phyloP scores from a whole-genome alignment of 2,329 filamentous ascomycete genomes.

The Chaetomium sp. region DNA sequence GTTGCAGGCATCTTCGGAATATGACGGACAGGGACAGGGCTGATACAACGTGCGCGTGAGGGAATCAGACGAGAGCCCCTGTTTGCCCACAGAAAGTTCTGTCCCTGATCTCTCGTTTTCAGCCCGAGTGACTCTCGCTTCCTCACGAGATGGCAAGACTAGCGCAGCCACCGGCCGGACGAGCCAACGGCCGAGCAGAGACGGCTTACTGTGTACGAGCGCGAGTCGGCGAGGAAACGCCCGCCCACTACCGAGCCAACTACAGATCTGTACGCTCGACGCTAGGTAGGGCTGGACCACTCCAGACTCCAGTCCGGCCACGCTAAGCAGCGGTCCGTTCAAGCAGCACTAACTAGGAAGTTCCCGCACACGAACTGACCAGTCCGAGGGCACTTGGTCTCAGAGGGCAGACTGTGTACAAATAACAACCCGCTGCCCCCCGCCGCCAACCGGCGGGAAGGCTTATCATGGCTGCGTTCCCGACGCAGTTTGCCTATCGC shows the following conservation, averaged over 20 bases:
- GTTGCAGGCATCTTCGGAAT: neutral
- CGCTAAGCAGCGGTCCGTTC: neutral
- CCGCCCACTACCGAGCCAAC: neutral
- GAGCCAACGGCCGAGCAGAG: neutral
- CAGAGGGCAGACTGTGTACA: neutral
- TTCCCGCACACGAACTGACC: neutral
- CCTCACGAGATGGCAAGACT: neutral
- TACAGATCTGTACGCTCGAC: neutral
- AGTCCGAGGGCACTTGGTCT: neutral
- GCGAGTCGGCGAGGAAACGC: neutral
- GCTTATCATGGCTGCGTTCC: neutral
- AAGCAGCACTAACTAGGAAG: neutral
- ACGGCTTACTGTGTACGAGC: neutral
- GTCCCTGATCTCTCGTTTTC: neutral
- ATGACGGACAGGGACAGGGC: slow-evolving; percentile 1
- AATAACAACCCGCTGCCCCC: neutral
- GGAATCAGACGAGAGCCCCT: neutral
- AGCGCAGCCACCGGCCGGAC: neutral
- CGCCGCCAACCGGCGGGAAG: neutral
- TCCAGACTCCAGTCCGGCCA: neutral
- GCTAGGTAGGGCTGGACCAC: slow-evolving; percentile 15
- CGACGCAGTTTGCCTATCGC: neutral
- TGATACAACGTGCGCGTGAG: neutral
- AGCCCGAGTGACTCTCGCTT: neutral
- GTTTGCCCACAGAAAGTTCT: neutral